phyloP scores from a whole-genome alignment of 2,329 filamentous ascomycete species.

The Calonectria honghensis region DNA sequence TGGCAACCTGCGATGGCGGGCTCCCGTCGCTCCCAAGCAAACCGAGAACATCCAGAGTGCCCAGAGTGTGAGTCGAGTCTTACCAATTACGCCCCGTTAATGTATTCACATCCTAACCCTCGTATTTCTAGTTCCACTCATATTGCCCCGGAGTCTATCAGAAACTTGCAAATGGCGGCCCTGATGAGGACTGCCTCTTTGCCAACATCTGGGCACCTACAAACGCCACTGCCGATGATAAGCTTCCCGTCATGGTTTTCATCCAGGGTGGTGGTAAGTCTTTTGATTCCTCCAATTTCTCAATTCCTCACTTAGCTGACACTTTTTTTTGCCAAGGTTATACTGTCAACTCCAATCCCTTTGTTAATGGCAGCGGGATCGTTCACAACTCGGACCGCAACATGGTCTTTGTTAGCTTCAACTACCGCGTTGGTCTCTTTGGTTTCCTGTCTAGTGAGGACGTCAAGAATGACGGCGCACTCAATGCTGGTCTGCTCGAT shows the following conservation, averaged over 20 bases:
- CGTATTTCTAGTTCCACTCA: slow-evolving; percentile 62
- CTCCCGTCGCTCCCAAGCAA: slow-evolving; percentile 66
- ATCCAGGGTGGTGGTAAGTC: slow-evolving; percentile 65
- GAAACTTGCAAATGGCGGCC: slow-evolving; percentile 40
- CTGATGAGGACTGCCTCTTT: slow-evolving; percentile 68
- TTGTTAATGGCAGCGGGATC: slow-evolving; percentile 70
- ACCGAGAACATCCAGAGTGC: slow-evolving; percentile 60
- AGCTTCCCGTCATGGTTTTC: slow-evolving; percentile 63
- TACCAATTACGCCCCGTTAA: no score
- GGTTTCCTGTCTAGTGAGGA: slow-evolving; percentile 77
- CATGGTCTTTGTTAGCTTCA: slow-evolving; percentile 76
- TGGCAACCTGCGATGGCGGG: slow-evolving; percentile 70
- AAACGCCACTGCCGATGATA: slow-evolving; percentile 51
- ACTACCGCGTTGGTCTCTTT: slow-evolving; percentile 77
- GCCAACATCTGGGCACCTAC: slow-evolving; percentile 70
- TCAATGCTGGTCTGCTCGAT: slow-evolving; percentile 80
- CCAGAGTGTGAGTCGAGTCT: slow-evolving; percentile 55
- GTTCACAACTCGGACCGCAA: slow-evolving; percentile 65
- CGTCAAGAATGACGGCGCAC: slow-evolving; percentile 71
- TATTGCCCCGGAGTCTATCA: slow-evolving; percentile 64
- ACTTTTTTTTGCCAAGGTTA: slow-evolving; percentile 61
- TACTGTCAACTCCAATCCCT: slow-evolving; percentile 67
- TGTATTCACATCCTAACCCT: background rate
- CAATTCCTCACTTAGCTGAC: slow-evolving; percentile 23
- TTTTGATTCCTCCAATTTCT: background rate